Percentiles rank a stretch among this genome's conserved stretches.
Conservation (phyloP, 1,284 basidiomycete genomes). For the Marasmius tenuissimus region DNA sequence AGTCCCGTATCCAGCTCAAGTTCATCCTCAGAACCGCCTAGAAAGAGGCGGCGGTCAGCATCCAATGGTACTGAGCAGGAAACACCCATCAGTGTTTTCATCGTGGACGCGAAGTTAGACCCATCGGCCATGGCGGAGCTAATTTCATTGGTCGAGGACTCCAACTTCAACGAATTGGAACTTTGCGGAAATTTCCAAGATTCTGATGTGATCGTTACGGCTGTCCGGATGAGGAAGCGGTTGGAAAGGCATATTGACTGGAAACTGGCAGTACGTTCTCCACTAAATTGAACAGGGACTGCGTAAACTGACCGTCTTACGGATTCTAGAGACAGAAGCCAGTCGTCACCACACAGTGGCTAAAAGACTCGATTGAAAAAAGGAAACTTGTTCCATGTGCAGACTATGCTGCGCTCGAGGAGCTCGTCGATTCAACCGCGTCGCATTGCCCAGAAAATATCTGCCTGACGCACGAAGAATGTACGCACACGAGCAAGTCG, state of each 20-base stretch:
- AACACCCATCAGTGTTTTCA: conserved; percentile 38
- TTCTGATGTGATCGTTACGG: conserved; percentile 67
- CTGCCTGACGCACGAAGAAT: conserved; percentile 5
- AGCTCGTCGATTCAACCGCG: conserved; percentile 46
- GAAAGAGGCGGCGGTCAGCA: not conserved
- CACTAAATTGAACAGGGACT: not conserved
- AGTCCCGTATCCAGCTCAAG: not conserved
- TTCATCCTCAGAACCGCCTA: not conserved
- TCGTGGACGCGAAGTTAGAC: conserved; percentile 63
- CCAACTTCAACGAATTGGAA: conserved; percentile 20
- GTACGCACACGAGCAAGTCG: conserved; percentile 7
- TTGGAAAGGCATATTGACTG: conserved; percentile 68
- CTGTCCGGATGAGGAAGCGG: conserved; percentile 60
- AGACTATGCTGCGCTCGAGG: conserved; percentile 52
- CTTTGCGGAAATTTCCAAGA: conserved; percentile 41
- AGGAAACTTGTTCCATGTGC: conserved; percentile 47
- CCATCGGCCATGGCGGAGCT: conserved; percentile 44
- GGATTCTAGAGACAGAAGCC: conserved; percentile 53
- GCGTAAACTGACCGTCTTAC: not conserved
- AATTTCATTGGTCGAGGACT: conserved; percentile 43
- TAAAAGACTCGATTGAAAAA: conserved; percentile 51
- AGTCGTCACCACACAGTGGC: conserved; percentile 69
- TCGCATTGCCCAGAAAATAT: conserved; percentile 39
- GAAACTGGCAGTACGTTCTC: conserved; percentile 56
- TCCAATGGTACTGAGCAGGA: not conserved